Conservation (phyloP, 2,329 filamentous ascomycete genomes). For the Phialocephala subalpina region DNA sequence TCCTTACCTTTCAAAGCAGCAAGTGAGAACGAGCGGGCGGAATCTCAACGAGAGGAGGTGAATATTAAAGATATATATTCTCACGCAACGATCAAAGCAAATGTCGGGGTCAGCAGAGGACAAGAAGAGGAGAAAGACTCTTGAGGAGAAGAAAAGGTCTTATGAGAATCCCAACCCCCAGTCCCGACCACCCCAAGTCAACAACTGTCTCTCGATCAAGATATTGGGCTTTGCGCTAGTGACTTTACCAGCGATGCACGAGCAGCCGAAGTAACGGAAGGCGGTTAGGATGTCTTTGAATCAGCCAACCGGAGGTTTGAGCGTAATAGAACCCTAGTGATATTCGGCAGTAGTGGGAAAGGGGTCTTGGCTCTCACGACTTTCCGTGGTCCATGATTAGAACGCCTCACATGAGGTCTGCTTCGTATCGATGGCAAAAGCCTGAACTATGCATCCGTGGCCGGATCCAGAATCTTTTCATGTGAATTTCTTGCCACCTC, state of each 20-base stretch:
- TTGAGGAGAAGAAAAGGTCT: conserved; percentile 20
- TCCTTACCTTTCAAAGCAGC: conserved; percentile 10
- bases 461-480: not conserved
- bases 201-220: conserved; percentile 26
- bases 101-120: conserved; percentile 14
- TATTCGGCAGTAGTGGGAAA: conserved; percentile 20
- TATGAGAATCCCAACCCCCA: conserved; percentile 18
- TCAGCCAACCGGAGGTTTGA: conserved; percentile 30
- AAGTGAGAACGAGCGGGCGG: not conserved
- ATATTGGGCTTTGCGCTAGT: conserved; percentile 22
- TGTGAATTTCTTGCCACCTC: conserved; percentile 17
- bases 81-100: conserved; percentile 15
- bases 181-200: conserved; percentile 31
- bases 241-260: conserved; percentile 20
- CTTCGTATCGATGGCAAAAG: conserved; percentile 25
- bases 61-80: conserved; percentile 11
- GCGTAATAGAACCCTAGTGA: conserved; percentile 6
- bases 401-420: conserved; percentile 19
- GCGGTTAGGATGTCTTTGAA: conserved; percentile 11
- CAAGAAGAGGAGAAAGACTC: conserved; percentile 7
- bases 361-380: conserved; percentile 19
- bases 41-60: not conserved
- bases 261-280: conserved; percentile 21
- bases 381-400: conserved; percentile 26
- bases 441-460: conserved; percentile 8